Evolutionary conservation across 2,329 filamentous ascomycete genomes (phyloP), one percentile per base, ranked within the genome.

Genomic region (Fonsecaea multimorphosa): DNA sequence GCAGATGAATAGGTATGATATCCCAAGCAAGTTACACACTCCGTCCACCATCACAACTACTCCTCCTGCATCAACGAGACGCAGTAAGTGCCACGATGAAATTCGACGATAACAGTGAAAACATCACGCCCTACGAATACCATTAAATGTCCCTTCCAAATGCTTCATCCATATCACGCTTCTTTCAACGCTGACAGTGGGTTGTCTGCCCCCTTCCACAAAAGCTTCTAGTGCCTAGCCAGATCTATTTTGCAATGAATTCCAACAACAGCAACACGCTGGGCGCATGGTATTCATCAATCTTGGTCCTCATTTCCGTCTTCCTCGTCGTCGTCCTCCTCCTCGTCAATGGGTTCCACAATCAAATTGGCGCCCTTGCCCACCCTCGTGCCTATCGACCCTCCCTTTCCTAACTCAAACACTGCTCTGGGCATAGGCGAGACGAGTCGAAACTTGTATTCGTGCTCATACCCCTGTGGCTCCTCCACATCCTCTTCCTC

Each of bases 281-380:
- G n/a, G 5, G 44, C 22, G n/a, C 7, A 5, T 19, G 8, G 19
- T 6, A 24, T 49, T 11, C 22, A 24, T 49, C 22, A 49, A 24
- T 22, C 44, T 24, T 49, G 19, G 44, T 49, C 57, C 29, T 57
- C 67, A 34, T 61, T 62, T 8, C 36, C 46, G 22, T 84, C 83
- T 0, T 84, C 83, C 14, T 86, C 85, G 29, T 31, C n/a, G n/a
- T n/a, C n/a, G n/a, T n/a, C n/a, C n/a, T n/a, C n/a, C 29, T 87
- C 83, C 3, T 85, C 81, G 27, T 79, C 77, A 44, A 85, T 80
- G 64, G 85, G 84, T 80, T 99, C 95, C 12, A 98, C 93, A 71
- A 98, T 91, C 64, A 99, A 80, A 76, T 96, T 98, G 1, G 91
- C 93, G 67, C 92, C 95, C 68, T 88, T 85, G 1, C 94, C 94